phyloP scores from a whole-genome alignment of 1,284 basidiomycete genomes.

The Papiliotrema laurentii region DNA sequence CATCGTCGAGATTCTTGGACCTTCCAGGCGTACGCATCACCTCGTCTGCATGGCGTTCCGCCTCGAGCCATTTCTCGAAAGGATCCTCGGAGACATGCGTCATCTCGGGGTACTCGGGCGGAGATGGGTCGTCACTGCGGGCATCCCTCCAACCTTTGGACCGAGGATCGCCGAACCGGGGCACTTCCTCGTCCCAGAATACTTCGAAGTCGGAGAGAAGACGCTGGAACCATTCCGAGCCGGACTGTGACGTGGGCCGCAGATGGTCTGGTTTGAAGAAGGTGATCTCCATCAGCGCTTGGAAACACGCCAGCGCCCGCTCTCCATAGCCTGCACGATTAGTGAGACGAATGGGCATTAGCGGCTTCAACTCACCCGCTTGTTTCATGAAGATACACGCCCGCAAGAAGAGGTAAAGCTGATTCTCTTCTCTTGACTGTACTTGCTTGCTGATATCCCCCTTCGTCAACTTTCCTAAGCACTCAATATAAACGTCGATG shows the following conservation, averaged over 20 bases:
- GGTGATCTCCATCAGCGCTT: conserved; percentile 52
- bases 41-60: conserved; percentile 57
- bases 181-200: conserved; percentile 53
- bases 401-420: conserved; percentile 42
- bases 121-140: not conserved
- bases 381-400: conserved; percentile 58
- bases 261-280: conserved; percentile 45
- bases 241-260: conserved; percentile 8
- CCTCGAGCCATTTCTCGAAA: conserved; percentile 63
- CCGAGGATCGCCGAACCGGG: conserved; percentile 50
- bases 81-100: conserved; percentile 52
- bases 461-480: conserved; percentile 11
- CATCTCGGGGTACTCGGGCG: not conserved
- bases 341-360: no score
- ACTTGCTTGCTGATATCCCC: not conserved
- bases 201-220: conserved; percentile 46
- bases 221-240: conserved; percentile 21
- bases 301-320: conserved; percentile 50
- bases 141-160: conserved; percentile 48
- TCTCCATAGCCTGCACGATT: conserved; percentile 51
- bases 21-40: conserved; percentile 55
- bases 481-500: conserved; percentile 38
- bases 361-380: conserved; percentile 68
- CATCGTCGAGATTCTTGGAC: conserved; percentile 54
- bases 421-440: conserved; percentile 37